Evolutionary conservation across 352 stramenopile genomes (phyloP).

Genomic region (Phytophthora cactorum): DNA sequence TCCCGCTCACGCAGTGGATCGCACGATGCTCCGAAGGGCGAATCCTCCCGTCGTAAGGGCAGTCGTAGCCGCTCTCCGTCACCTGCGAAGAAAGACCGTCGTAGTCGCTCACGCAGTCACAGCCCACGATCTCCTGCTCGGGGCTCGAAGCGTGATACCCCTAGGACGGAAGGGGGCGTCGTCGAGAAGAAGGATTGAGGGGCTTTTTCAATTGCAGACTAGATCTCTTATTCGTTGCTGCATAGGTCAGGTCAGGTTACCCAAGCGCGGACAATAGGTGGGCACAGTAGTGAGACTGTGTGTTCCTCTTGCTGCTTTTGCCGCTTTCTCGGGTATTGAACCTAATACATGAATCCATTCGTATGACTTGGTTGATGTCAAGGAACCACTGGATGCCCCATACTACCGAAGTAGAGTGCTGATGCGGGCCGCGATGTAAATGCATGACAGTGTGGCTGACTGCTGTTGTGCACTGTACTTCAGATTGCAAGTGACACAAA

Average conservation of each 20-base stretch:
- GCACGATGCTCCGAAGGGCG: conserved; percentile 50
- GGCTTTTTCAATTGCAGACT: conserved; percentile 18
- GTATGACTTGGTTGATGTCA: conserved; percentile 11
- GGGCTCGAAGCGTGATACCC: conserved; percentile 15
- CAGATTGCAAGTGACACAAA: no score
- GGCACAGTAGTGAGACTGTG: conserved; percentile 5
- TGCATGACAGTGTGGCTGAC: no score
- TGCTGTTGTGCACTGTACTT: no score
- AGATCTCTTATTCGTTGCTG: conserved; percentile 37
- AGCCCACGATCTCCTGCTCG: conserved; percentile 36
- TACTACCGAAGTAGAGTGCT: no score
- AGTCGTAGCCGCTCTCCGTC: conserved; percentile 57
- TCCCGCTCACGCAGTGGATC: conserved; percentile 58
- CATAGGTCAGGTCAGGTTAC: conserved; percentile 19
- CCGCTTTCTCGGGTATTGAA: conserved; percentile 12
- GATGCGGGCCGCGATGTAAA: no score
- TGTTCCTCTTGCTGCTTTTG: conserved; percentile 25
- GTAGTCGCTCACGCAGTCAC: conserved; percentile 64
- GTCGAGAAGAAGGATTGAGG: conserved; percentile 40
- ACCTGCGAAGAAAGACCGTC: conserved; percentile 45
- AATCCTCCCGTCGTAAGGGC: conserved; percentile 45
- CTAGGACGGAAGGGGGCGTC: conserved; percentile 14
- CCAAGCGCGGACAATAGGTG: conserved; percentile 14
- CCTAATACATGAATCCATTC: conserved; percentile 42
- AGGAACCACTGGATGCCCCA: no score